Evolutionary conservation across 345 rosid genomes (phyloP).

Genomic region (Clarkia xantiana): DNA sequence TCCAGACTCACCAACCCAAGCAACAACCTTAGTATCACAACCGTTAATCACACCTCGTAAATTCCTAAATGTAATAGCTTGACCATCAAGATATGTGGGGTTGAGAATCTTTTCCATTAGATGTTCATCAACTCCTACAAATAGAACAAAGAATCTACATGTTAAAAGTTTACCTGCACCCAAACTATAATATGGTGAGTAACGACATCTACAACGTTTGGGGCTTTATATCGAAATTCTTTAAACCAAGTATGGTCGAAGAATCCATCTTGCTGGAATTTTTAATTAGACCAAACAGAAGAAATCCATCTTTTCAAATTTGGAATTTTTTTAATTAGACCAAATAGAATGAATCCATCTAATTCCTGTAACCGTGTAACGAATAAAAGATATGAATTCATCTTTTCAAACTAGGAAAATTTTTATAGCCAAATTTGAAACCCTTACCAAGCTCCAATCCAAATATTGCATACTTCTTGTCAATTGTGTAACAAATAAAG

Average conservation of each 20-base stretch:
- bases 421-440: too few species aligned
- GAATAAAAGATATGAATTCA: too few species aligned
- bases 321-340: too few species aligned
- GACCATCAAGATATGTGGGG: conserved; percentile 55
- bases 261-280: conserved; percentile 75
- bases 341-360: too few species aligned
- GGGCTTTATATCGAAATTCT: conserved; percentile 39
- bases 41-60: conserved; percentile 37
- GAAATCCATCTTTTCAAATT: too few species aligned
- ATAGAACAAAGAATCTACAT: background rate
- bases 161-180: conserved; percentile 71
- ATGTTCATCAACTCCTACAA: conserved; percentile 50
- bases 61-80: conserved; percentile 29
- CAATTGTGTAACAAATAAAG: too few species aligned
- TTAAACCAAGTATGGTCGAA: conserved; percentile 59
- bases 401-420: too few species aligned
- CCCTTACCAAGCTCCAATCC: too few species aligned
- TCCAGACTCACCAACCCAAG: conserved; percentile 97
- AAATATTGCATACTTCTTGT: too few species aligned
- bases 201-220: conserved; percentile 33
- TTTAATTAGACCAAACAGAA: too few species aligned
- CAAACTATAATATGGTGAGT: conserved; percentile 90
- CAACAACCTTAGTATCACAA: conserved; percentile 38
- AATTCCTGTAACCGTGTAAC: too few species aligned
- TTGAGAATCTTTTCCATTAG: conserved; percentile 58